Evolutionary conservation across 1,284 basidiomycete species (phyloP), one percentile per base, ranked within the genome.

Genomic region (Violaceomyces palustris): DNA sequence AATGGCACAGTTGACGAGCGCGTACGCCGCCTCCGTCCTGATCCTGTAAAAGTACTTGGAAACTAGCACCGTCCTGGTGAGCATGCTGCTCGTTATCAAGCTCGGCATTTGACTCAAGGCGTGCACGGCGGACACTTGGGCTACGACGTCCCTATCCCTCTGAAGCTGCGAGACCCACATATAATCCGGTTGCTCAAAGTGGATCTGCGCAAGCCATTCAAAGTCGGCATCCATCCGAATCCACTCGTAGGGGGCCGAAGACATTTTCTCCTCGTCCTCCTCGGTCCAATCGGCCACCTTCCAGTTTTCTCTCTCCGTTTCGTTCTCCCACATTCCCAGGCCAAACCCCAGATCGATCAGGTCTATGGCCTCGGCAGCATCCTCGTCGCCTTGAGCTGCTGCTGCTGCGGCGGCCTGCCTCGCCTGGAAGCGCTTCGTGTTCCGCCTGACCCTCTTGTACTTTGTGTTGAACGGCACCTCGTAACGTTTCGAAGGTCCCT

Each of bases 401-500:
- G 89, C 87, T 51, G 89, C 88, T 5, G 91, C 90, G 3, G 89
- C 89, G 1, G 88, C 86, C 74, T 94, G 91, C 25, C 92, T 82
- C 7, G 92, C 91, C 35, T 94, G 81, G 64, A 94, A 94, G 15
- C 90, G 86, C 73, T 93, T 93, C 17, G 89, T 94, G 64, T 92
- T 90, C 26, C 93, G 80, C 39, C 92, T 81, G 14, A 96, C 88
- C 53, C 94, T 88, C 75, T 97, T 98, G 77, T 97, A 97, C 75
- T 97, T 98, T n/a, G 93, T 97, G 74, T 98, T 98, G 80, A 97
- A 98, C 1, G 94, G 92, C 0, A 98, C 90, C 67, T 94, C 90
- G 72, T 89, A 96, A 11, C 87, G 84, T 73, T 94, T 96, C 75
- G 86, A 87, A 1, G 83, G 76, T 17, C 82, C 82, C 30, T 87